These are phyloP conservation scores for Oryza glaberrima DNA, from an alignment of 176 grass and related monocot genomes.

Conservation along the genomic window DNA sequence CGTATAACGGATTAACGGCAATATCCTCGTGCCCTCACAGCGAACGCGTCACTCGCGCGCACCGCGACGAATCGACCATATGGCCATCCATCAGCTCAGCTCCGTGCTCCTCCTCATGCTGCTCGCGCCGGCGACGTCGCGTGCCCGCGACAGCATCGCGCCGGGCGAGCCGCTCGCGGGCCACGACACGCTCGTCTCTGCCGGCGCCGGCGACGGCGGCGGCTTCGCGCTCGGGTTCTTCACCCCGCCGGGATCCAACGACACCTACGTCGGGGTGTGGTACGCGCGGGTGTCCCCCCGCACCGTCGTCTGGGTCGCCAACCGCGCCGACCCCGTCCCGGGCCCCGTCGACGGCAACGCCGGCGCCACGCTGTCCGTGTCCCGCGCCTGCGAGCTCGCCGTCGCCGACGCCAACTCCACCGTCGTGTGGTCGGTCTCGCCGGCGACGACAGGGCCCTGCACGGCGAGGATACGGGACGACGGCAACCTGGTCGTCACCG, in stretches of 20 bases:
- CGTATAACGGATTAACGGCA: not conserved
- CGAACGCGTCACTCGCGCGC: not conserved
- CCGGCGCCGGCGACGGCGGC: slow-evolving; percentile 3
- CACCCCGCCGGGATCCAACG: slow-evolving; percentile 49
- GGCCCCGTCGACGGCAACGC: slow-evolving; percentile 16
- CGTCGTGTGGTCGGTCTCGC: slow-evolving; percentile 36
- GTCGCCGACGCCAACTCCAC: slow-evolving; percentile 35
- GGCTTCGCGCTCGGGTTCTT: slow-evolving; percentile 63
- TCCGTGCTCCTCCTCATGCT: slow-evolving; percentile 9
- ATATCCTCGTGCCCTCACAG: not conserved
- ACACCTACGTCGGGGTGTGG: slow-evolving; percentile 54
- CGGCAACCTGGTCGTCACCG: slow-evolving; percentile 52
- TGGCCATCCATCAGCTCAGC: not conserved
- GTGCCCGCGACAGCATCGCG: slow-evolving; percentile 39
- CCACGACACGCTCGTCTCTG: slow-evolving; percentile 47
- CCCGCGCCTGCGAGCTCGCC: slow-evolving; percentile 35
- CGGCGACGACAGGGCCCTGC: not conserved
- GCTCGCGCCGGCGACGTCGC: slow-evolving; percentile 1
- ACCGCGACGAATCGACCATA: slow-evolving; percentile 9
- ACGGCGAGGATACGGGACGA: slow-evolving; percentile 46
- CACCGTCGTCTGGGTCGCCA: slow-evolving; percentile 70
- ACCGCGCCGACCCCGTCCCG: slow-evolving; percentile 43
- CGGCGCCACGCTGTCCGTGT: slow-evolving; percentile 41
- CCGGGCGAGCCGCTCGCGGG: slow-evolving; percentile 41
- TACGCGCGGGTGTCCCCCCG: slow-evolving; percentile 39